Evolutionary conservation across 495 filamentous ascomycete genomes (phyloP).

Genomic region (Podospora sp.): DNA sequence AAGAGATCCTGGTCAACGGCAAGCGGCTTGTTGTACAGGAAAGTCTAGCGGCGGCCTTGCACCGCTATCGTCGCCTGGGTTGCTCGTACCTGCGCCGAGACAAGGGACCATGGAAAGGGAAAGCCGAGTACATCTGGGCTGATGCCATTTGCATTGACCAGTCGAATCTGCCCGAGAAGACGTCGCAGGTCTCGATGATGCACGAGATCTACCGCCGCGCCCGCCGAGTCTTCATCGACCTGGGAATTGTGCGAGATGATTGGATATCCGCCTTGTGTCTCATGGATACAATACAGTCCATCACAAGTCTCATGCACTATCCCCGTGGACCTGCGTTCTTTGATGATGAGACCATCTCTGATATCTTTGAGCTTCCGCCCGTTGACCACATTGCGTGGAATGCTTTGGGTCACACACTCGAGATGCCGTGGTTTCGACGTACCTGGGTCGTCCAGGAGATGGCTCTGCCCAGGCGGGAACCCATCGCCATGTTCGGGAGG

Average conservation of each 20-base stretch:
- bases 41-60: background rate
- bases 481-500: background rate
- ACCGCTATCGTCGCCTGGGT: conserved; percentile 1
- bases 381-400: background rate
- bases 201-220: background rate
- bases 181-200: background rate
- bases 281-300: background rate
- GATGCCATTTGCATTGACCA: conserved; percentile 2
- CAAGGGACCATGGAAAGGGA: background rate
- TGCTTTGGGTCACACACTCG: background rate
- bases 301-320: background rate
- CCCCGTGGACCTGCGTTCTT: background rate
- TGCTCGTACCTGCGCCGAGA: background rate
- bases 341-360: background rate
- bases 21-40: background rate
- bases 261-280: background rate
- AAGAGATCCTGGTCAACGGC: background rate
- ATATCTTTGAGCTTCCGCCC: background rate
- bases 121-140: background rate
- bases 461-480: background rate
- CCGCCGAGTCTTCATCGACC: background rate
- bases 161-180: background rate
- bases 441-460: background rate
- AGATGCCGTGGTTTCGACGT: background rate
- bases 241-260: background rate